Percentiles rank a stretch among this genome's conserved stretches.
phyloP scores from a whole-genome alignment of 2,329 filamentous ascomycete genomes.

The Fusarium sp. region DNA sequence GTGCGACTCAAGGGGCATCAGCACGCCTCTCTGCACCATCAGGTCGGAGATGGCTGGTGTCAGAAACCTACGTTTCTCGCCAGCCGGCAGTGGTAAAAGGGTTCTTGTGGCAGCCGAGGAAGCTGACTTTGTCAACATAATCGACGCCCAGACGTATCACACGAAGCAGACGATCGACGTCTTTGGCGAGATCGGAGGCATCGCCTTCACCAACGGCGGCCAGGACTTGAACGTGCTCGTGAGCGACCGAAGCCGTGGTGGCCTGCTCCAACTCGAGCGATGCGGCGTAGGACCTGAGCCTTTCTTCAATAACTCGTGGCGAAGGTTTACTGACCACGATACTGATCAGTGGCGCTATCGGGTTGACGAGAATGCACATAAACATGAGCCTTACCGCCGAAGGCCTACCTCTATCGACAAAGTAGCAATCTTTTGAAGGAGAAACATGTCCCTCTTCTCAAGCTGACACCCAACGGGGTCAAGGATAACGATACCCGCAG shows the following conservation, averaged over 20 bases:
- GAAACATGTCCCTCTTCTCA: not conserved
- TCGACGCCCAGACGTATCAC: slow-evolving; percentile 73
- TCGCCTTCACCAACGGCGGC: slow-evolving; percentile 75
- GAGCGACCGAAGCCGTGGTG: slow-evolving; percentile 73
- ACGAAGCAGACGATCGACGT: slow-evolving; percentile 78
- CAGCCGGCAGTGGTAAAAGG: slow-evolving; percentile 73
- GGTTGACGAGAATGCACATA: slow-evolving; percentile 11
- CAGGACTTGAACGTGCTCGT: slow-evolving; percentile 77
- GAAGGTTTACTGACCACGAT: slow-evolving; percentile 6
- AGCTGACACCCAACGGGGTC: not conserved
- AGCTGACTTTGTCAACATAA: slow-evolving; percentile 78
- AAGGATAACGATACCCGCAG: not conserved
- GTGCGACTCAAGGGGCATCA: slow-evolving; percentile 63
- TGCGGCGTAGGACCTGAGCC: slow-evolving; percentile 50
- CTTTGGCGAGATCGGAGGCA: slow-evolving; percentile 80
- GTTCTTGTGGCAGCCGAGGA: slow-evolving; percentile 80
- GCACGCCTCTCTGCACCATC: slow-evolving; percentile 65
- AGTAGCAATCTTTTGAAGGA: slow-evolving; percentile 28
- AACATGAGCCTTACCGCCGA: slow-evolving; percentile 30
- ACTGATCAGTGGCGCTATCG: slow-evolving; percentile 24
- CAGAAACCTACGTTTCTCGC: slow-evolving; percentile 78
- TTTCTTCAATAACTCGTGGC: slow-evolving; percentile 35
- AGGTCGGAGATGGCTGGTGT: slow-evolving; percentile 76
- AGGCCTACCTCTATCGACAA: slow-evolving; percentile 30
- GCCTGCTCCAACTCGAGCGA: slow-evolving; percentile 71